Base-by-base conservation (phyloP, 495 filamentous ascomycete genomes). In the Pyronema omphalodes region DNA sequence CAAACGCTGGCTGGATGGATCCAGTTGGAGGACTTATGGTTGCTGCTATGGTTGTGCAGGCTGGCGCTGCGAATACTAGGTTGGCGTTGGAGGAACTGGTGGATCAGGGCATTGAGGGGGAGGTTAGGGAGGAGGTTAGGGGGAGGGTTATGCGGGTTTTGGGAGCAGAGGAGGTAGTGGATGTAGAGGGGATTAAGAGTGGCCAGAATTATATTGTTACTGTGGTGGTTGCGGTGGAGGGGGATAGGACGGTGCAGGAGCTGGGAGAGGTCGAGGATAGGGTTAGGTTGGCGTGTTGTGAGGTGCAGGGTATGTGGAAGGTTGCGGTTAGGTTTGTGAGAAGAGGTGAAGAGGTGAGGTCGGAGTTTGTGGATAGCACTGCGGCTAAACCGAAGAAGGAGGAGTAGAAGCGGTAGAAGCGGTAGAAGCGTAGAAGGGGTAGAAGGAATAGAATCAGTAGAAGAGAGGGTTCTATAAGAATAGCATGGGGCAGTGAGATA, bases 161-260 rank as follows among this genome's bases (percentile, higher is more conserved):
- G 15, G 66, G 59, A 12, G 64, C 70, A 17, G 63, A 75, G 57
- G 73, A 88, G 12, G 74, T 82, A 58, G 60, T 86, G 23, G 81
- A 84, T 33, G 76, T 96, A 3, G 81, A 84, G 43, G 91, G 91
- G 51, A 73, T 94, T 63, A 98, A 98, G 66, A 83, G 83, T 2
- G 91, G 91, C 29, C 91, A 94, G 69, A 98, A 94, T 67, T 94
- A 91, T 56, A 71, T 94, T 4, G 78, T 94, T 61, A 88, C 95
- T 59, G 57, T 96, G 29, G 85, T 91, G 61, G 66, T 95, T 41
- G 84, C 78, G 18, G 83, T 89, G 35, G 85, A 88, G 0, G 74
- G 70, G 1, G 66, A 68, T 14, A 88, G 81, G 83, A 78, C 82
- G 0, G 70, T 96, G 7, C 75, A 77, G 54, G 74, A 79, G 34